These are phyloP conservation scores for Aaosphaeria pasadenensis DNA, from an alignment of 2,329 filamentous ascomycete genomes.

Conservation along the genomic window DNA sequence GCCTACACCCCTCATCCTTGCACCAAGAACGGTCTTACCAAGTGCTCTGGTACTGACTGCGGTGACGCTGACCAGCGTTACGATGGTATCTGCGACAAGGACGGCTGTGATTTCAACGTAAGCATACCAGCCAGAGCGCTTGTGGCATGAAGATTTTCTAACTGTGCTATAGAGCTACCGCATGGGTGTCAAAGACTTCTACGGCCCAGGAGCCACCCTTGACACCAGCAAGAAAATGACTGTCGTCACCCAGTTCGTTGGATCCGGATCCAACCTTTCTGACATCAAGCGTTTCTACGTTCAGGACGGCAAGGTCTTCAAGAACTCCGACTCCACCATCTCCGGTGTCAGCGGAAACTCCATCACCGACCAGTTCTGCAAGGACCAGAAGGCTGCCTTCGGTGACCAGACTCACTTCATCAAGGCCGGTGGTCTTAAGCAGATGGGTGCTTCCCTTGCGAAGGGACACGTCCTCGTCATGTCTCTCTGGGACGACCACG, in stretches of 20 bases:
- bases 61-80: constrained; percentile 53
- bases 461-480: constrained; percentile 64
- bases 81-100: constrained; percentile 62
- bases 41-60: constrained; percentile 50
- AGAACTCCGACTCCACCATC: constrained; percentile 43
- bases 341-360: constrained; percentile 49
- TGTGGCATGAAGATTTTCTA: not conserved
- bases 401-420: constrained; percentile 54
- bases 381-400: constrained; percentile 54
- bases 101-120: constrained; percentile 61
- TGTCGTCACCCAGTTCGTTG: constrained; percentile 53
- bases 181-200: constrained; percentile 62
- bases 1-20: constrained; percentile 67
- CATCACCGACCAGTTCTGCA: constrained; percentile 59
- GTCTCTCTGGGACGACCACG: constrained; percentile 63
- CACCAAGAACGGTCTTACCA: constrained; percentile 47
- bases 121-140: not conserved
- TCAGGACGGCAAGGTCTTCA: constrained; percentile 49
- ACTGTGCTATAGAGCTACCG: constrained; percentile 48
- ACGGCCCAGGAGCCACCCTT: constrained; percentile 53
- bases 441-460: constrained; percentile 54
- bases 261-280: constrained; percentile 40
- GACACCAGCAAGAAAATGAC: constrained; percentile 45
- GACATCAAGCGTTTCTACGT: constrained; percentile 52
- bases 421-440: constrained; percentile 53